These are phyloP conservation scores for Aquilaria sinensis DNA, from an alignment of 345 rosid species.

Conservation along the genomic window DNA sequence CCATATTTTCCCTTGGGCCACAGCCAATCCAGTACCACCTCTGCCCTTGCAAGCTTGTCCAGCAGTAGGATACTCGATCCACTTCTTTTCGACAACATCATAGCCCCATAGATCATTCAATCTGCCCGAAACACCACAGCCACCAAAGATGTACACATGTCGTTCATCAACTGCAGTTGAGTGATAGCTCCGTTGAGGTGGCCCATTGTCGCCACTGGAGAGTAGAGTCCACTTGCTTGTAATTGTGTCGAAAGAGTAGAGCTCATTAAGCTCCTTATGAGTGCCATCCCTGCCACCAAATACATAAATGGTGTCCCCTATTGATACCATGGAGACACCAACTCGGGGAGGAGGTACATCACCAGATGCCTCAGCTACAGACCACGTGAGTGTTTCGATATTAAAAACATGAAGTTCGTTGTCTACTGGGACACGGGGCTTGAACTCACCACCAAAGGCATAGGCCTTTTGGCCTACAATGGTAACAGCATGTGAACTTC, in stretches of 20 bases:
- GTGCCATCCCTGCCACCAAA: slow-evolving; percentile 75
- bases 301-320: slow-evolving; percentile 47
- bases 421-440: slow-evolving; percentile 87
- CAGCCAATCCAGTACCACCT: slow-evolving; percentile 78
- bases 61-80: slow-evolving; percentile 48
- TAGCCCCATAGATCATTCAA: slow-evolving; percentile 84
- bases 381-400: slow-evolving; percentile 55
- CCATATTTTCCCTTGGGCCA: slow-evolving; percentile 66
- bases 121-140: slow-evolving; percentile 73
- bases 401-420: slow-evolving; percentile 69
- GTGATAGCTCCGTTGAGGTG: slow-evolving; percentile 82
- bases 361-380: slow-evolving; percentile 48
- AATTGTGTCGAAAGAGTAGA: slow-evolving; percentile 58
- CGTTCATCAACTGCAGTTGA: slow-evolving; percentile 47
- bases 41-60: slow-evolving; percentile 65
- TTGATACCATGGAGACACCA: slow-evolving; percentile 79
- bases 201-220: slow-evolving; percentile 48
- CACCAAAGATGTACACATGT: slow-evolving; percentile 69
- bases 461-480: slow-evolving; percentile 57
- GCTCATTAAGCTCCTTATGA: slow-evolving; percentile 74
- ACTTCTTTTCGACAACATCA: slow-evolving; percentile 48
- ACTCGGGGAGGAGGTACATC: slow-evolving; percentile 85
- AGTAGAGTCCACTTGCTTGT: slow-evolving; percentile 59
- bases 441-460: slow-evolving; percentile 77
- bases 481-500: slow-evolving; percentile 89